Evolutionary conservation across 1,284 basidiomycete genomes (phyloP).

Genomic region (Tilletiaria anomala): DNA sequence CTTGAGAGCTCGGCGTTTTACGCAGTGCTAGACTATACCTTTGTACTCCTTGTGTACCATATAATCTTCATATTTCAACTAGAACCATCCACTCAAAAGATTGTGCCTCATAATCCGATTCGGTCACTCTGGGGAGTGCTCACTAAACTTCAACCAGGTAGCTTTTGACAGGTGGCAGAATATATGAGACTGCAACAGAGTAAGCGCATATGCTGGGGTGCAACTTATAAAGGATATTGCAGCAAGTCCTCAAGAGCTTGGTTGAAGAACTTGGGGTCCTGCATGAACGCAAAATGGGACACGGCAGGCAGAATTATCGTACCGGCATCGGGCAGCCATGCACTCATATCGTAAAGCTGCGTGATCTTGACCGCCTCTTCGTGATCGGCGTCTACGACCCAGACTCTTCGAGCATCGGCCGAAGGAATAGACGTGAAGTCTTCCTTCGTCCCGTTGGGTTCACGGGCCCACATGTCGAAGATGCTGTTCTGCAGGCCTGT

Average conservation of each 20-base stretch:
- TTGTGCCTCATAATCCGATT: too few relatives aligned
- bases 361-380: slow-evolving; percentile 1
- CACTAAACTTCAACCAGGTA: too few relatives aligned
- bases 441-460: neutral
- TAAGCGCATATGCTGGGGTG: too few relatives aligned
- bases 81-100: too few relatives aligned
- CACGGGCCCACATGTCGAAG: slow-evolving; percentile 1
- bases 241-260: neutral
- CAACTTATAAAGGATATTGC: too few relatives aligned
- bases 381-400: slow-evolving; percentile 2
- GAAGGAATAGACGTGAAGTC: neutral
- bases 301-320: neutral
- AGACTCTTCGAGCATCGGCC: neutral
- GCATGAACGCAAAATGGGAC: slow-evolving; percentile 2
- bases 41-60: too few relatives aligned
- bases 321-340: slow-evolving; percentile 1
- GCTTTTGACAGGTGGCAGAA: too few relatives aligned
- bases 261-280: neutral
- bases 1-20: too few relatives aligned
- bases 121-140: too few relatives aligned
- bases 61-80: too few relatives aligned
- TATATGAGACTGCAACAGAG: too few relatives aligned
- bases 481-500: neutral
- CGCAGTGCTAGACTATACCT: too few relatives aligned
- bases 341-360: slow-evolving; percentile 1